phyloP scores from a whole-genome alignment of 164 flowering plant species.

The Nymphaea thermarum region DNA sequence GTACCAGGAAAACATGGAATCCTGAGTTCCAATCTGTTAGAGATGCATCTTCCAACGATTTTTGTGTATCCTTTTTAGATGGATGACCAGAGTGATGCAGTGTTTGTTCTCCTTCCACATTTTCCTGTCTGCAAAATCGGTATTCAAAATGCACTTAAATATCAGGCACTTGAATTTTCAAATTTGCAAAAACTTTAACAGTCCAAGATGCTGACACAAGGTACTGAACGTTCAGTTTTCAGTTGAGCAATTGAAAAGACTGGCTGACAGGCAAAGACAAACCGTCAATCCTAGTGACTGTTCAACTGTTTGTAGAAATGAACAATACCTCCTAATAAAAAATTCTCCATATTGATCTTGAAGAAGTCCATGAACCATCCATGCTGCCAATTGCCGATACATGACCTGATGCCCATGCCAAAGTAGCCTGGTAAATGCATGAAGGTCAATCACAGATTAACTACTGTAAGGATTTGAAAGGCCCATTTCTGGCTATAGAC shows the following conservation, averaged over 20 bases:
- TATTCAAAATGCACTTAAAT: too few relatives aligned
- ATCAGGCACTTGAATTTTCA: too few relatives aligned
- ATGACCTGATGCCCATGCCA: constrained; percentile 99
- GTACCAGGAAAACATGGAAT: constrained; percentile 86
- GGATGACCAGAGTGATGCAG: constrained; percentile 25
- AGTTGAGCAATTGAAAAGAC: too few relatives aligned
- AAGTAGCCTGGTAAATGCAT: constrained; percentile 51
- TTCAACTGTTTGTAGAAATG: background rate
- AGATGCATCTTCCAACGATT: constrained; percentile 59
- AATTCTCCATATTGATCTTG: constrained; percentile 94
- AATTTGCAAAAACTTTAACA: too few relatives aligned
- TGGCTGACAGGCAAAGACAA: too few relatives aligned
- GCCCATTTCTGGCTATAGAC: too few relatives aligned
- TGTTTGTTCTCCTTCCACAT: constrained; percentile 39
- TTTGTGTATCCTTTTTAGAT: constrained; percentile 34
- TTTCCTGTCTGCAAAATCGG: constrained; percentile 57
- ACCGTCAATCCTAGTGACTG: too few relatives aligned
- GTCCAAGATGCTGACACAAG: too few relatives aligned
- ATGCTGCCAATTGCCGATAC: constrained; percentile 88
- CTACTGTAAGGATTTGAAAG: too few relatives aligned
- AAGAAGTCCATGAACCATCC: constrained; percentile 99
- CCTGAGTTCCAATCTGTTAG: constrained; percentile 86
- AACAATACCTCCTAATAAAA: constrained; percentile 70
- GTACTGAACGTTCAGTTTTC: too few relatives aligned
- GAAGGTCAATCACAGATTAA: too few relatives aligned